phyloP scores from a whole-genome alignment of 208 protist species.

The Leishmania turanica region DNA sequence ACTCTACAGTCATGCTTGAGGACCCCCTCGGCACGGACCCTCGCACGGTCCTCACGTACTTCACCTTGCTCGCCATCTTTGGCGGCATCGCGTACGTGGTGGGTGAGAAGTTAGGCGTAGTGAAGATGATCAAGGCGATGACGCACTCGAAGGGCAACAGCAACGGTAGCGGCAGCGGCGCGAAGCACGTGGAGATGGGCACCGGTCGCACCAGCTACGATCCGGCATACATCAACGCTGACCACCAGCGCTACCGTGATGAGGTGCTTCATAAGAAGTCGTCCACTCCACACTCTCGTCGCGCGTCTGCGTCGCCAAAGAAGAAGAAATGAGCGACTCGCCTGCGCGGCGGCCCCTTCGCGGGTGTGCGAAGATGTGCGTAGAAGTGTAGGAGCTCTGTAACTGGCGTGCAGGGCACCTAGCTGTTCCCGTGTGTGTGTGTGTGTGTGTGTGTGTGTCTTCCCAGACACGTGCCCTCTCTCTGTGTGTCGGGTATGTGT shows the following conservation, averaged over 20 bases:
- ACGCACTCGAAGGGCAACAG: constrained; percentile 13
- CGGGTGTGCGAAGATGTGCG: not conserved
- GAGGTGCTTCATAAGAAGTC: constrained; percentile 58
- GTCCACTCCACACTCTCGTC: constrained; percentile 33
- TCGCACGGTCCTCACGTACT: constrained; percentile 80
- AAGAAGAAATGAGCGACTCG: constrained; percentile 29
- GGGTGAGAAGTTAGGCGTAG: constrained; percentile 46
- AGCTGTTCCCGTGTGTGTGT: not conserved
- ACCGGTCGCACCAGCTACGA: constrained; percentile 63
- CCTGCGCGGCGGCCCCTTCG: not conserved
- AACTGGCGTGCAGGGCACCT: not conserved
- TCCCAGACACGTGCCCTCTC: not conserved
- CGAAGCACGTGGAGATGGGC: constrained; percentile 34
- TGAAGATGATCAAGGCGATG: constrained; percentile 40
- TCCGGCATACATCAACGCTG: constrained; percentile 79
- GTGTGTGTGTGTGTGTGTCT: not conserved
- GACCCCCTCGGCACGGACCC: constrained; percentile 79
- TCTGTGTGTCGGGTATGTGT: not conserved
- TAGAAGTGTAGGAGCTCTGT: not conserved
- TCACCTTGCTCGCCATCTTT: constrained; percentile 74
- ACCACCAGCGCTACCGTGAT: constrained; percentile 81
- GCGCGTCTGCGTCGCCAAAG: constrained; percentile 38
- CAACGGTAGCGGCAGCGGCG: constrained; percentile 3
- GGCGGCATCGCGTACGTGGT: constrained; percentile 52
- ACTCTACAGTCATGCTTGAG: constrained; percentile 69